Conservation (phyloP, 2,329 filamentous ascomycete genomes). For the Fusarium globosum region DNA sequence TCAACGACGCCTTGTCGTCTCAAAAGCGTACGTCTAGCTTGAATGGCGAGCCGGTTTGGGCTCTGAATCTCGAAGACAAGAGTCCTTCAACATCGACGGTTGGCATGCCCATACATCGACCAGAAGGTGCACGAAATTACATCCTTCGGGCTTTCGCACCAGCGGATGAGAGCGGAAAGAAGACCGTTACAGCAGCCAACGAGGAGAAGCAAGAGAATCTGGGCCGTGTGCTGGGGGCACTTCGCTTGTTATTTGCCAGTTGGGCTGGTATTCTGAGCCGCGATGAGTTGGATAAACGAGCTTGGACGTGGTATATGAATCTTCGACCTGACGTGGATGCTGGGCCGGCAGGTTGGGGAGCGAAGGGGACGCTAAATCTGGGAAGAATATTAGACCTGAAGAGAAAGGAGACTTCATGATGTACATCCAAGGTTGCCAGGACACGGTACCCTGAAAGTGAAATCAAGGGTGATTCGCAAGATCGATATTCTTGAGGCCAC, state of each 20-base stretch:
- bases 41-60: constrained; percentile 68
- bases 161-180: constrained; percentile 39
- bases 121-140: constrained; percentile 74
- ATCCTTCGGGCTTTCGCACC: constrained; percentile 69
- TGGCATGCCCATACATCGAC: constrained; percentile 78
- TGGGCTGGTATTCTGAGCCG: constrained; percentile 74
- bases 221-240: constrained; percentile 73
- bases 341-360: constrained; percentile 84
- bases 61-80: constrained; percentile 65
- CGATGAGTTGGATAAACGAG: constrained; percentile 77
- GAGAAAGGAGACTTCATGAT: constrained; percentile 36
- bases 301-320: constrained; percentile 84
- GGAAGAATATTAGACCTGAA: constrained; percentile 72
- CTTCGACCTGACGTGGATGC: constrained; percentile 80
- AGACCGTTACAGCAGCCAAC: constrained; percentile 61
- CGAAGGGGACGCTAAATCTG: constrained; percentile 77
- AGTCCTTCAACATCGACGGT: constrained; percentile 53
- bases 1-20: constrained; percentile 65
- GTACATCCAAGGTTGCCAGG: neutral
- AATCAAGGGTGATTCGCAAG: neutral
- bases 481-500: neutral
- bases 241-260: constrained; percentile 78
- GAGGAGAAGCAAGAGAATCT: constrained; percentile 77
- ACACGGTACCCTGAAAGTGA: neutral
- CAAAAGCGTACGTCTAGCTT: constrained; percentile 53